Percentiles rank a stretch among this genome's conserved stretches.
These are phyloP conservation scores for Starmerella vitae DNA, from an alignment of 805 yeast genomes.

Conservation along the genomic window DNA sequence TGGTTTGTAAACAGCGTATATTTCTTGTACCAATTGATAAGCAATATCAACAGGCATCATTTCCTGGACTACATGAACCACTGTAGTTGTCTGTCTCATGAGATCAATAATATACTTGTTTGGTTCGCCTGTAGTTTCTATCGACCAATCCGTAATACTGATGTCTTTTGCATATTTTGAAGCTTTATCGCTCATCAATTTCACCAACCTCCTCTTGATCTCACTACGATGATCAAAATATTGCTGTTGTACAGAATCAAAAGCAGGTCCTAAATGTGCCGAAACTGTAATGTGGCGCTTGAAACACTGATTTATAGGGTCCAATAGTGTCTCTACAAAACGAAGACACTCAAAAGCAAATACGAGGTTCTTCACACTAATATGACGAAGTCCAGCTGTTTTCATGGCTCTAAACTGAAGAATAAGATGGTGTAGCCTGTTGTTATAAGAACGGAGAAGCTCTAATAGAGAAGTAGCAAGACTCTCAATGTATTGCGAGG, in stretches of 20 bases:
- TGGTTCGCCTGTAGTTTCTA: slow-evolving; percentile 33
- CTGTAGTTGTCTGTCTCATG: slow-evolving; percentile 53
- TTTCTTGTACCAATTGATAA: slow-evolving; percentile 24
- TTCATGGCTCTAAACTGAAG: slow-evolving; percentile 64
- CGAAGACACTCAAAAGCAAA: slow-evolving; percentile 54
- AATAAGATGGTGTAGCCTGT: slow-evolving; percentile 45
- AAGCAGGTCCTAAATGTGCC: slow-evolving; percentile 16
- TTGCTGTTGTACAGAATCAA: slow-evolving; percentile 31
- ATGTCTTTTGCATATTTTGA: slow-evolving; percentile 38
- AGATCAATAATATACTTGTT: slow-evolving; percentile 53
- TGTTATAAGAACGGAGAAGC: slow-evolving; percentile 39
- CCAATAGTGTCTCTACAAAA: slow-evolving; percentile 32
- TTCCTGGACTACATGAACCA: slow-evolving; percentile 44
- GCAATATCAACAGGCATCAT: slow-evolving; percentile 34
- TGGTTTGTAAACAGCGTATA: slow-evolving; percentile 43
- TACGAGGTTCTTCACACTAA: slow-evolving; percentile 58
- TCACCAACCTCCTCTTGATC: slow-evolving; percentile 48
- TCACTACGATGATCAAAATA: slow-evolving; percentile 51
- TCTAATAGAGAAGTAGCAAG: slow-evolving; percentile 28
- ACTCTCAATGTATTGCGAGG: slow-evolving; percentile 27
- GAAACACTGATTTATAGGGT: slow-evolving; percentile 27
- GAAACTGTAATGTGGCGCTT: slow-evolving; percentile 21
- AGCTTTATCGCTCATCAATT: slow-evolving; percentile 57
- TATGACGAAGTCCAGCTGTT: slow-evolving; percentile 56
- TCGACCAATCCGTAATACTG: slow-evolving; percentile 37